phyloP scores from a whole-genome alignment of 192 early-diverging fungal genomes.

The Coemansia sp. region DNA sequence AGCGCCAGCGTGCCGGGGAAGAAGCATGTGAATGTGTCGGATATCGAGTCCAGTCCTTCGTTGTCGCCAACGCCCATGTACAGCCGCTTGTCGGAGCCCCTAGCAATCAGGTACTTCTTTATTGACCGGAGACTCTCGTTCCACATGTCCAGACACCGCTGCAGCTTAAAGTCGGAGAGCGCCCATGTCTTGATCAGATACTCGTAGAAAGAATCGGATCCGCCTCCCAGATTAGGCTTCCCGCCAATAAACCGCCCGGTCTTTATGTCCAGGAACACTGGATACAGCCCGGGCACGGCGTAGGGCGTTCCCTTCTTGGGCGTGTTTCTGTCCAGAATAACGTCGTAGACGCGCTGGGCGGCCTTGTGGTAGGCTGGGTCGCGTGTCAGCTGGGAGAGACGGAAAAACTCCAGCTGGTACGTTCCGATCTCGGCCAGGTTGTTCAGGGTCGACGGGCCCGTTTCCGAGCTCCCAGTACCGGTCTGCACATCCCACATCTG shows the following conservation, averaged over 20 bases:
- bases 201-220: slow-evolving; percentile 95
- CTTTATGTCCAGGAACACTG: slow-evolving; percentile 65
- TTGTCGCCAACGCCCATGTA: slow-evolving; percentile 56
- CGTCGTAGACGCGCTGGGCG: slow-evolving; percentile 62
- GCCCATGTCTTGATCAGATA: slow-evolving; percentile 92
- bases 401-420: slow-evolving; percentile 81
- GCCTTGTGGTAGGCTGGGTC: slow-evolving; percentile 82
- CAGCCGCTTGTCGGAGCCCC: slow-evolving; percentile 48
- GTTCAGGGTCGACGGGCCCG: slow-evolving; percentile 43
- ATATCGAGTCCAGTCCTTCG: slow-evolving; percentile 51
- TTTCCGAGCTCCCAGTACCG: slow-evolving; percentile 47
- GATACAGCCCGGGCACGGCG: slow-evolving; percentile 68
- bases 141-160: slow-evolving; percentile 54
- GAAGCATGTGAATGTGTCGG: slow-evolving; percentile 53
- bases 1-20: slow-evolving; percentile 55
- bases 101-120: slow-evolving; percentile 46
- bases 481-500: slow-evolving; percentile 76
- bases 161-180: slow-evolving; percentile 61
- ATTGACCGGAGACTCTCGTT: slow-evolving; percentile 42
- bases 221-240: slow-evolving; percentile 78
- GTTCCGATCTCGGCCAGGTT: slow-evolving; percentile 55
- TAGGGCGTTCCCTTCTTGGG: slow-evolving; percentile 41
- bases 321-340: slow-evolving; percentile 43
- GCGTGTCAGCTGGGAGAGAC: slow-evolving; percentile 74
- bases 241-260: slow-evolving; percentile 49